Percentiles rank a stretch among this genome's conserved stretches.
These are phyloP conservation scores for Trichoderma citrinoviride DNA, from an alignment of 2,329 filamentous ascomycete genomes.

Conservation along the genomic window DNA sequence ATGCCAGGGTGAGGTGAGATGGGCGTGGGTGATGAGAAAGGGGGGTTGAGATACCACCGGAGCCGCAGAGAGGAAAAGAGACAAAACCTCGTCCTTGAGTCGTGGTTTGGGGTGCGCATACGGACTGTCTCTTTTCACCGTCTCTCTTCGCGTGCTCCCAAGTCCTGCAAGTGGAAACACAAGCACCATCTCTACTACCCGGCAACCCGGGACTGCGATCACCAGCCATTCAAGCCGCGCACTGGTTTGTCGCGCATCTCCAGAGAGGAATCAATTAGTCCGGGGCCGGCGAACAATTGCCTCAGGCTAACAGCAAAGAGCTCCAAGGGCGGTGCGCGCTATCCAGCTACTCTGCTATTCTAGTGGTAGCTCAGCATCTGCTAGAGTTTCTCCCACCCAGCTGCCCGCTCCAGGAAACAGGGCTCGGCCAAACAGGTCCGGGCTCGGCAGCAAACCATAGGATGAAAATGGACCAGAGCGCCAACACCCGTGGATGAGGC, in stretches of 20 bases:
- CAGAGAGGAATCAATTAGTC: constrained; percentile 3
- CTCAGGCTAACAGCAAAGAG: not conserved
- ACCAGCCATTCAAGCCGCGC: not conserved
- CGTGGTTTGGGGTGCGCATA: not conserved
- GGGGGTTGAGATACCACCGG: not conserved
- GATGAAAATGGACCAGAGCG: not conserved
- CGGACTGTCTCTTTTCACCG: not conserved
- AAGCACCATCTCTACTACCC: not conserved
- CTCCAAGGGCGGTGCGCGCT: not conserved
- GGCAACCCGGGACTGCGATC: not conserved
- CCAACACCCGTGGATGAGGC: not conserved
- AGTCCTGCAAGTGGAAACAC: not conserved
- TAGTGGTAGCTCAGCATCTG: not conserved
- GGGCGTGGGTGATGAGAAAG: not conserved
- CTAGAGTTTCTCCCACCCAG: not conserved
- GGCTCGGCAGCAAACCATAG: not conserved
- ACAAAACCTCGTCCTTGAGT: not conserved
- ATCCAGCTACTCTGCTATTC: not conserved
- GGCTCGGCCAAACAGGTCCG: not conserved
- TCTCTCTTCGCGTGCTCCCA: not conserved
- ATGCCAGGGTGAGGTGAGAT: constrained; percentile 6
- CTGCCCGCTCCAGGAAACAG: not conserved
- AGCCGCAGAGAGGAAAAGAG: not conserved
- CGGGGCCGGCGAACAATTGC: constrained; percentile 1
- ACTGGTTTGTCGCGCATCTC: not conserved